Base-by-base conservation (phyloP, 2,329 filamentous ascomycete species). In the Nemania serpens region DNA sequence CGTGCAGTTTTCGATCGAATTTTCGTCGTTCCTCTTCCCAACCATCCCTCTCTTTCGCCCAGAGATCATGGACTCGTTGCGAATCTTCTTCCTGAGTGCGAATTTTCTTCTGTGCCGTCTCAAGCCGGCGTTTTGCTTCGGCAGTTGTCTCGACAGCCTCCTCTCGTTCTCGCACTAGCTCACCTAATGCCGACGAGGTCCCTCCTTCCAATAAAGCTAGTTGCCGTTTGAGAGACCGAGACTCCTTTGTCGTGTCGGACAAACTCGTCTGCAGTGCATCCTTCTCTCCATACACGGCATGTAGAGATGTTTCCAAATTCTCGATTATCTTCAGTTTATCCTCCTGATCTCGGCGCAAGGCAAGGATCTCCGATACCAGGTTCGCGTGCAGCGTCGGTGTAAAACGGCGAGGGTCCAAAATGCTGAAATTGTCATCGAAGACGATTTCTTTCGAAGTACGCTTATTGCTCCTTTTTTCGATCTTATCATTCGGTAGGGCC, bases 371-470 rank as follows among this genome's bases (percentile, higher is more conserved):
- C 0, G 94, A 94, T 0, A 99, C 94, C 6, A 99, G 80, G 51
- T 91, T 97, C 9, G 95, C 95, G 75, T 98, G 95, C 11, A 99
- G 79, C 0, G 93, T 98, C 1, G 95, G 95, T 0, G 95, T 99
- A 72, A 99, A 97, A 39, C 95, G 86, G 57, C 94, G 87, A 2
- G 95, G 93, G 72, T 99, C 95, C 33, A 97, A 81, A 20, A 92
- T 87, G 67, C 85, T 83, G 59, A 93, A 87, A 46, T 79, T 85
- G 64, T 94, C 90, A 66, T 94, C 87, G 56, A 78, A 83, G 20
- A 80, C 77, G 22, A 85, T 75, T 72, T 91, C 88, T 59, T 82
- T 79, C 13, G 84, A 84, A 18, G 81, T 78, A 68, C 85, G 76
- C 65, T 84, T 84, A 9, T 84, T 84, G 9, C 76, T 77, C 20